Conservation (phyloP, 2,329 filamentous ascomycete genomes). For the Phaeosphaeriaceae sp. region DNA sequence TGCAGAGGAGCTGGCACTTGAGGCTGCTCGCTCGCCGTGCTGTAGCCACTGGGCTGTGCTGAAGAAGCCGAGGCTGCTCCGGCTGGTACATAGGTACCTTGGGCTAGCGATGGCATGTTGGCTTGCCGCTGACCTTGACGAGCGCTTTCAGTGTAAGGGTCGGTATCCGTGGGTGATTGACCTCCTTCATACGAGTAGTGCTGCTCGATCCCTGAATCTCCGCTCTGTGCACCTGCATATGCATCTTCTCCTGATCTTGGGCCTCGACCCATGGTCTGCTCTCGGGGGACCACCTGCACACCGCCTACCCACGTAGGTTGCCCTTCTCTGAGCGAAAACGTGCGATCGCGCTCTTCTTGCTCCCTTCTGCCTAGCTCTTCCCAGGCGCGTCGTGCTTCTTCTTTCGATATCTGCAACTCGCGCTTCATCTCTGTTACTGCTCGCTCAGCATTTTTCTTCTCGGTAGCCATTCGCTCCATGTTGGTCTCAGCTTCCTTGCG, state of each 20-base stretch:
- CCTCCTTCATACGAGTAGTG: constrained; percentile 60
- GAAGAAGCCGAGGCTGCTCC: constrained; percentile 30
- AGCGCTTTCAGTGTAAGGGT: constrained; percentile 65
- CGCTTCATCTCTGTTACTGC: constrained; percentile 89
- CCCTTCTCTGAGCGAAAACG: constrained; percentile 82
- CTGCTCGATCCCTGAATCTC: constrained; percentile 45
- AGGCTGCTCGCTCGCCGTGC: constrained; percentile 24
- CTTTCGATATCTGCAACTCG: constrained; percentile 92
- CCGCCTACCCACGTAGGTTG: constrained; percentile 89
- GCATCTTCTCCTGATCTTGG: constrained; percentile 41
- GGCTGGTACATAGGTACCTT: constrained; percentile 45
- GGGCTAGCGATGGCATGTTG: constrained; percentile 38
- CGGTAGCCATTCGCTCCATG: constrained; percentile 70
- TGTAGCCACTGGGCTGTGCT: constrained; percentile 23
- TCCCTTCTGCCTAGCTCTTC: constrained; percentile 93
- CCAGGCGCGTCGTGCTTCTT: constrained; percentile 94
- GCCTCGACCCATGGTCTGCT: constrained; percentile 65
- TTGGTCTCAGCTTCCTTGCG: constrained; percentile 72
- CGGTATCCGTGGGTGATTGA: constrained; percentile 64
- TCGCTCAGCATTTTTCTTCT: constrained; percentile 74
- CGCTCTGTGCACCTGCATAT: constrained; percentile 40
- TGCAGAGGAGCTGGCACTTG: constrained; percentile 37
- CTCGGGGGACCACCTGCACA: constrained; percentile 95
- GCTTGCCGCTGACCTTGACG: constrained; percentile 39
- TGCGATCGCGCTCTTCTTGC: constrained; percentile 89